Conservation (phyloP, 176 grass and related monocot species). For the Typha latifolia region DNA sequence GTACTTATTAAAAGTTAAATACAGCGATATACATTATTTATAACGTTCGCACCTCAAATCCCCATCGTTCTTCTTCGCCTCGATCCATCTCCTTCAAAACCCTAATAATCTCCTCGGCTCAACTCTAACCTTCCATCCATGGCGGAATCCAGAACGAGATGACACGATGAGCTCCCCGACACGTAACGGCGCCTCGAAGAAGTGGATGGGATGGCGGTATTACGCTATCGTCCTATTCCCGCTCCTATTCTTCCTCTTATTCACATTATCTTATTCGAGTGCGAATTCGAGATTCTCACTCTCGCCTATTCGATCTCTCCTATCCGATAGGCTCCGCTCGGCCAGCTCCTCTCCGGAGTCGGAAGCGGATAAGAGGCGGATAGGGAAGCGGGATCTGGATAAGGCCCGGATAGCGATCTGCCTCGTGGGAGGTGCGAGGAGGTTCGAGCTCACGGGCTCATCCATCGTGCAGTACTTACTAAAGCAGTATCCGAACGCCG, state of each 20-base stretch:
- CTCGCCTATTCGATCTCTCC: not conserved
- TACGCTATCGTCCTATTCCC: not conserved
- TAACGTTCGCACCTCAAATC: too few species aligned
- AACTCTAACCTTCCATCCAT: too few species aligned
- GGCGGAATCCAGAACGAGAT: too few species aligned
- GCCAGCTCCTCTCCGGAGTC: not conserved
- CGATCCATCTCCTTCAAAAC: too few species aligned
- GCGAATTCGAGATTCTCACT: not conserved
- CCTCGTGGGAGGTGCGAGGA: slow-evolving; percentile 66
- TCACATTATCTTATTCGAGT: not conserved
- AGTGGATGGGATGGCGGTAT: not conserved
- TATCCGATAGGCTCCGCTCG: not conserved
- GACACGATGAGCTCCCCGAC: too few species aligned
- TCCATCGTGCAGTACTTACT: slow-evolving; percentile 65
- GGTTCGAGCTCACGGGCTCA: slow-evolving; percentile 86
- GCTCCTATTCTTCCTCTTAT: not conserved
- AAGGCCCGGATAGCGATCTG: slow-evolving; percentile 49
- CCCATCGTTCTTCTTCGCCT: too few species aligned
- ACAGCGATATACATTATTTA: too few species aligned
- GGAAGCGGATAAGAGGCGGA: not conserved
- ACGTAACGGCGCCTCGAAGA: not conserved
- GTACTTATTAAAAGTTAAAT: too few species aligned
- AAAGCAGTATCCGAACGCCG: slow-evolving; percentile 9
- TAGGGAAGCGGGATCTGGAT: not conserved
- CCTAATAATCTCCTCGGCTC: too few species aligned